Base-by-base conservation (phyloP, 768 basidiomycete species). In the Tylopilus felleus region DNA sequence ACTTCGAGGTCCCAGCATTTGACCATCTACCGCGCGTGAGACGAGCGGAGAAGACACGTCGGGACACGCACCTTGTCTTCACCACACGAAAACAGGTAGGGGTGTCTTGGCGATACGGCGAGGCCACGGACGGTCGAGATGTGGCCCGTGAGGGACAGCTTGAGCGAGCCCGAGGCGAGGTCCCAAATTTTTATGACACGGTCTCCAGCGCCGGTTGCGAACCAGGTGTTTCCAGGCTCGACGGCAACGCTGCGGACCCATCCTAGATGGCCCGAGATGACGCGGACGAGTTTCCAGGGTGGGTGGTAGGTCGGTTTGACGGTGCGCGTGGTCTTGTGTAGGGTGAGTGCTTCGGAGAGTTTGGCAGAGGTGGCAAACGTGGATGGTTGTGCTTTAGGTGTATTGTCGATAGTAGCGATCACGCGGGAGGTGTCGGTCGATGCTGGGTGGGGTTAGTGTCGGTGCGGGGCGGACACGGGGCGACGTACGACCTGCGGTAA, bases 111-210 rank as follows among this genome's bases (percentile, higher is more conserved):
- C 0, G 92, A 94, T 25, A 99, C 94, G 3, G 92, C 97, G 44
- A 99, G 71, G 0, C 97, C 97, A 33, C 97, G 80, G 16, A 99
- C 95, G 2, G 97, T 98, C 21, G 90, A 93, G 39, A 99, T 99
- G 66, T 99, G 97, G 3, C 97, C 97, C 14, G 97, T 99, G 60
- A 99, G 73, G 21, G 90, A 93, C n/a, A 99, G 74, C 70, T 93
- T 97, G 64, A 98, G 77, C 72, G 98, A 95, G n/a, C 97, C 97
- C 3, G 87, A 90, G 9, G 97, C 97, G 61, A 99, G 68, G 69
- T 99, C 95, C 97, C 97, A 98, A 10, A 99, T 93, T 76, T 99
- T 98, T 68, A 99, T 90, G 31, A 99, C 95, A 22, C 97, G 83
- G 72, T 98, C 97, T 4, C 97, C 97, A 0, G 97, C 97, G 55